These are phyloP conservation scores for Corymbia calophylla DNA, from an alignment of 441 rosid species.

Conservation along the genomic window DNA sequence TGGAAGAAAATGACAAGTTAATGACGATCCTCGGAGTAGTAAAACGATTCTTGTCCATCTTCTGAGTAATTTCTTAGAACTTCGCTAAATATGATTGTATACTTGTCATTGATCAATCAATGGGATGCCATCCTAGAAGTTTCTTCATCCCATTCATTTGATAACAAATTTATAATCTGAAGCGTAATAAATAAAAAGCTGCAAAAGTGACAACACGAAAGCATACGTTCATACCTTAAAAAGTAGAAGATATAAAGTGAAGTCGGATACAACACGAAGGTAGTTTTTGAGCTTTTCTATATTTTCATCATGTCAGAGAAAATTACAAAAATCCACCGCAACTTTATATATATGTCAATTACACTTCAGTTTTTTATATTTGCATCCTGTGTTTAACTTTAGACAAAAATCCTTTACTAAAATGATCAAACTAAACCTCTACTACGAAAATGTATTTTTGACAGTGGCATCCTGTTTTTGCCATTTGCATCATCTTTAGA, in stretches of 20 bases:
- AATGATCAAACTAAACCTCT: not conserved
- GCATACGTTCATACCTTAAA: not conserved
- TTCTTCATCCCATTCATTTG: not conserved
- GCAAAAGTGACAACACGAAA: not conserved
- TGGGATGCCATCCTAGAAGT: not conserved
- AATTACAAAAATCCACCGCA: not conserved
- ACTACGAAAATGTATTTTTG: not conserved
- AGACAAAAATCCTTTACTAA: no score
- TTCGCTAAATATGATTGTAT: no score
- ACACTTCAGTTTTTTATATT: not conserved
- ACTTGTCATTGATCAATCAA: not conserved
- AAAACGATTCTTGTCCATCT: not conserved
- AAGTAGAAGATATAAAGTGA: not conserved
- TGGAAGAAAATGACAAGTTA: not conserved
- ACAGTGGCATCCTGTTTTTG: not conserved
- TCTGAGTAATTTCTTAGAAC: not conserved
- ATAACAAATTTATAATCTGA: not conserved
- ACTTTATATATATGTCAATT: not conserved
- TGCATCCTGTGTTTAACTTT: not conserved
- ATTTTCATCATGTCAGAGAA: not conserved
- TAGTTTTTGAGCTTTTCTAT: no score
- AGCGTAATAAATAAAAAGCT: not conserved
- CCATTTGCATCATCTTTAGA: not conserved
- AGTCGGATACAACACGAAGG: not conserved
- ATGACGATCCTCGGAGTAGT: not conserved